Conservation (phyloP, 164 flowering plant genomes). For the Nelumbo lutea region DNA sequence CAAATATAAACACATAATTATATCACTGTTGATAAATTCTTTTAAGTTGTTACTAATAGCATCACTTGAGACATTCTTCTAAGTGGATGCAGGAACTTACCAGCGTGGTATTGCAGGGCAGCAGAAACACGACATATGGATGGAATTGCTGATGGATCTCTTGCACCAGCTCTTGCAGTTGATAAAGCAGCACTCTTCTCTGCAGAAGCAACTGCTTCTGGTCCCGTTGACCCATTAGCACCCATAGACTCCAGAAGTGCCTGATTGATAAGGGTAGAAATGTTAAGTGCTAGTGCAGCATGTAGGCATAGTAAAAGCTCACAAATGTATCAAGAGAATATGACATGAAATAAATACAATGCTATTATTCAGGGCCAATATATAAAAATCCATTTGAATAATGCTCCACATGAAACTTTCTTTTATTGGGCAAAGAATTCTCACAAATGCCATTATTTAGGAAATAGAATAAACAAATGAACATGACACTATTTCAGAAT, state of each 20-base stretch:
- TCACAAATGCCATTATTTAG: too few species aligned
- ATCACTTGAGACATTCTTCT: not conserved
- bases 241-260: constrained; percentile 91
- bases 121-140: constrained; percentile 95
- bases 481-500: too few species aligned
- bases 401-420: too few species aligned
- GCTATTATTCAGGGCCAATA: too few species aligned
- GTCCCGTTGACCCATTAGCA: constrained; percentile 74
- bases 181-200: constrained; percentile 91
- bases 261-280: constrained; percentile 29
- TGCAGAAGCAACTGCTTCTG: constrained; percentile 84
- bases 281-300: not conserved
- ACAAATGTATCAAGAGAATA: too few species aligned
- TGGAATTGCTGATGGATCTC: constrained; percentile 97
- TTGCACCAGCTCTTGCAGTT: constrained; percentile 98
- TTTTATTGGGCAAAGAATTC: too few species aligned
- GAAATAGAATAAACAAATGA: too few species aligned
- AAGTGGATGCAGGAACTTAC: constrained; percentile 30
- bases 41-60: not conserved
- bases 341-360: too few species aligned
- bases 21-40: too few species aligned
- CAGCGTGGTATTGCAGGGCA: constrained; percentile 88
- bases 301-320: not conserved
- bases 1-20: too few species aligned
- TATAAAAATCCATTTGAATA: too few species aligned